These are phyloP conservation scores for Draba incana DNA, from an alignment of 345 rosid genomes.

Conservation along the genomic window DNA sequence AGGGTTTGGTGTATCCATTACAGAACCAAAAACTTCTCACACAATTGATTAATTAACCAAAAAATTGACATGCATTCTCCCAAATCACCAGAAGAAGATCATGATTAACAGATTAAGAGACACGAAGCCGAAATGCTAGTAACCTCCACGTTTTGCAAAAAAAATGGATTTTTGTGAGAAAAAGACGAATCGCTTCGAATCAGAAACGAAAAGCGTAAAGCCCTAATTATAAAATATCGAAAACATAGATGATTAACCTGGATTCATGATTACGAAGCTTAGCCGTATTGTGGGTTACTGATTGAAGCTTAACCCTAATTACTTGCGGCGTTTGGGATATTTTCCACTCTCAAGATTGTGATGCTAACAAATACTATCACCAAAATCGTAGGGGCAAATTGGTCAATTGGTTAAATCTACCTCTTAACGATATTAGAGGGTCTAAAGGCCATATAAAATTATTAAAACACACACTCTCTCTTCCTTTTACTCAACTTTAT, in stretches of 20 bases:
- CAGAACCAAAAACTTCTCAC: not conserved
- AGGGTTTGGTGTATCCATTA: slow-evolving; percentile 3
- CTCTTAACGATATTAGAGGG: too few relatives aligned
- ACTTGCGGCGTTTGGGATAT: not conserved
- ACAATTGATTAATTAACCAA: not conserved
- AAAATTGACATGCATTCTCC: too few relatives aligned
- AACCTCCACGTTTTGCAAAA: not conserved
- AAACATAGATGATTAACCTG: slow-evolving; percentile 7
- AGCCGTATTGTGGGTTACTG: not conserved
- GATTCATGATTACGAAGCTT: slow-evolving; percentile 19
- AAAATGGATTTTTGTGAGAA: not conserved
- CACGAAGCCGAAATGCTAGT: not conserved
- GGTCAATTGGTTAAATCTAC: too few relatives aligned
- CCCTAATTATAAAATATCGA: not conserved
- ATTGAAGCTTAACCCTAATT: not conserved
- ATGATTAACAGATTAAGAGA: not conserved
- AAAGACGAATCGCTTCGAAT: not conserved
- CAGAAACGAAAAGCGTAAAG: not conserved
- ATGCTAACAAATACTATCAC: not conserved
- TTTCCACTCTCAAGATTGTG: not conserved
- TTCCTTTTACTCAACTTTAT: too few relatives aligned
- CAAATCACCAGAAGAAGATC: not conserved
- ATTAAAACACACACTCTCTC: too few relatives aligned
- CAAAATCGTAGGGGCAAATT: not conserved
- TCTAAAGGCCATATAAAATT: too few relatives aligned